Conservation (phyloP, 2,329 filamentous ascomycete species). For the Fusarium sp. region DNA sequence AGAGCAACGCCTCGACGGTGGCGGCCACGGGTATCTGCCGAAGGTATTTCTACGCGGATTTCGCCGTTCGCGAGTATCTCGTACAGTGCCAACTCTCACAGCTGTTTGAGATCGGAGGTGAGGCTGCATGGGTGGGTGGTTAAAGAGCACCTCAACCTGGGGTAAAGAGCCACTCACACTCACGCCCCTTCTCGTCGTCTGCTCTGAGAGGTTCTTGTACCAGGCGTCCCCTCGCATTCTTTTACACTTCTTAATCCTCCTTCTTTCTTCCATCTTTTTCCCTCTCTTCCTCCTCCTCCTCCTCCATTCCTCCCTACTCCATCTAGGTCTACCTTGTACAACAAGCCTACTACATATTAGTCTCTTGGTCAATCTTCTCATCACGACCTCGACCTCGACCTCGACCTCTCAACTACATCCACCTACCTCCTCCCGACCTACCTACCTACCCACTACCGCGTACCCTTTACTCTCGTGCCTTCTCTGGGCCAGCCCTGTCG, state of each 20-base stretch:
- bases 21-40: conserved; percentile 35
- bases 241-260: conserved; percentile 40
- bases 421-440: conserved; percentile 1
- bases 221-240: conserved; percentile 42
- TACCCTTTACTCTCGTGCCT: conserved; percentile 28
- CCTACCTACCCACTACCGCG: conserved; percentile 16
- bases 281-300: conserved; percentile 34
- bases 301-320: not conserved
- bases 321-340: conserved; percentile 12
- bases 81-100: conserved; percentile 40
- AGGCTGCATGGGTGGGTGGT: conserved; percentile 33
- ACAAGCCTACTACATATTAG: not conserved
- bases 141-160: conserved; percentile 34
- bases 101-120: conserved; percentile 32
- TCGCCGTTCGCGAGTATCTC: conserved; percentile 32
- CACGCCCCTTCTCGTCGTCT: conserved; percentile 43
- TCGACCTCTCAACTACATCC: conserved; percentile 1
- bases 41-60: conserved; percentile 36
- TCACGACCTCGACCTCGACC: conserved; percentile 12
- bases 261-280: conserved; percentile 43
- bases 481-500: conserved; percentile 14
- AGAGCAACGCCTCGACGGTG: not conserved
- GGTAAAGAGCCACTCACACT: conserved; percentile 46
- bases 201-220: conserved; percentile 44
- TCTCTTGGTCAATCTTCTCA: conserved; percentile 13